Evolutionary conservation across 176 grass and related monocot species (phyloP).

Genomic region (Chrysopogon serrulatus): DNA sequence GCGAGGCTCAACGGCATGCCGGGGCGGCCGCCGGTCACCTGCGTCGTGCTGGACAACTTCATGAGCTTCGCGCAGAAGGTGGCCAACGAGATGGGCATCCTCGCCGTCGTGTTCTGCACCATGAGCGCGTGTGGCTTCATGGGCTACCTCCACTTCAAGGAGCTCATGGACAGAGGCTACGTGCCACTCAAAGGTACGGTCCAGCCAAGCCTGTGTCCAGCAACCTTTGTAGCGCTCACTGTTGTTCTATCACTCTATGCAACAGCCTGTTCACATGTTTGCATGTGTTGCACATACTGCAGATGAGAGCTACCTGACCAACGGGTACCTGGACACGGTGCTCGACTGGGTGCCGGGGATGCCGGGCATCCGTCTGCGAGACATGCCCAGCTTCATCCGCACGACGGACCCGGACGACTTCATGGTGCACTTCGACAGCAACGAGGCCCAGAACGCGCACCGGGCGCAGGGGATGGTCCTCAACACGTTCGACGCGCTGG

Average conservation of each 20-base stretch:
- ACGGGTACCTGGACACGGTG: constrained; percentile 57
- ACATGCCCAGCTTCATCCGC: constrained; percentile 59
- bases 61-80: constrained; percentile 55
- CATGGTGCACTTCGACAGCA: constrained; percentile 37
- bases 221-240: background rate
- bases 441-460: constrained; percentile 40
- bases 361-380: constrained; percentile 36
- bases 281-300: background rate
- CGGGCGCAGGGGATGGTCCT: constrained; percentile 49
- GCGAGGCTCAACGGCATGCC: constrained; percentile 26
- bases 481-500: constrained; percentile 60
- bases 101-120: constrained; percentile 46
- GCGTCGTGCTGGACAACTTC: constrained; percentile 42
- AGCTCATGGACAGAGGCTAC: constrained; percentile 52
- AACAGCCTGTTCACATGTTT: background rate
- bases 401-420: constrained; percentile 46
- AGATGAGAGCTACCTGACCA: constrained; percentile 50
- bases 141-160: constrained; percentile 40
- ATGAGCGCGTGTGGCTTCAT: constrained; percentile 54
- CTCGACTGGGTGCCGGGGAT: constrained; percentile 69
- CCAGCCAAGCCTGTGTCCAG: background rate
- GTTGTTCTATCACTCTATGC: background rate
- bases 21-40: constrained; percentile 32
- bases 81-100: constrained; percentile 39
- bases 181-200: constrained; percentile 54